phyloP scores from a whole-genome alignment of 176 grass and related monocot genomes.

The Elaeis guineensis region DNA sequence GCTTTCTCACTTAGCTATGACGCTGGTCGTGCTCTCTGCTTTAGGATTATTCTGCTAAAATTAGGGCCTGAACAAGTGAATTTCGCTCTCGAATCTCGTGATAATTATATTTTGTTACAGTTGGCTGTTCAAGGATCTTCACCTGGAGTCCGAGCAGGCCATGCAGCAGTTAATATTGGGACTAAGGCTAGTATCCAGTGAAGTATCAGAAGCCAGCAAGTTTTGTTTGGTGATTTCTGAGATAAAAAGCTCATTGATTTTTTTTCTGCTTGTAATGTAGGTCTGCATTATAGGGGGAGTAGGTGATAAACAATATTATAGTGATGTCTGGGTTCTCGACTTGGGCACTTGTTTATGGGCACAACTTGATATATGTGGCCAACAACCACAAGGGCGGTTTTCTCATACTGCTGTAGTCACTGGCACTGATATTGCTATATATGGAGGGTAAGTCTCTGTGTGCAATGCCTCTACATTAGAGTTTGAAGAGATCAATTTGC shows the following conservation, averaged over 20 bases:
- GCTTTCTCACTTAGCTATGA: too few species aligned
- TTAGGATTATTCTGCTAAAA: too few species aligned
- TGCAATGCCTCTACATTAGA: not conserved
- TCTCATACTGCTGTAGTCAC: slow-evolving; percentile 68
- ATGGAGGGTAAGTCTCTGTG: slow-evolving; percentile 66
- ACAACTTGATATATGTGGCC: slow-evolving; percentile 73
- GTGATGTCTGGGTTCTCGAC: slow-evolving; percentile 94
- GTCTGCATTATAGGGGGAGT: slow-evolving; percentile 91
- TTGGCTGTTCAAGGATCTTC: slow-evolving; percentile 63
- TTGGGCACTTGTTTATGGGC: slow-evolving; percentile 43
- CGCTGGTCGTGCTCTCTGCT: too few species aligned
- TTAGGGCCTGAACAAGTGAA: too few species aligned
- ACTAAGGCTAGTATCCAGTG: slow-evolving; percentile 46
- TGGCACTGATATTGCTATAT: slow-evolving; percentile 76
- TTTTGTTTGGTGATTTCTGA: not conserved
- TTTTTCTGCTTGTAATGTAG: slow-evolving; percentile 12
- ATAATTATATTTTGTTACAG: slow-evolving; percentile 28
- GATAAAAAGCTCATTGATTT: not conserved
- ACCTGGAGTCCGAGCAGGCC: slow-evolving; percentile 81
- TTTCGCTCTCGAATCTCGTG: not conserved
- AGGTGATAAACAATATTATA: slow-evolving; percentile 94
- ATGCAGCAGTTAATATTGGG: slow-evolving; percentile 69
- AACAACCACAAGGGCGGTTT: slow-evolving; percentile 85
- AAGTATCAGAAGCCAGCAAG: not conserved
- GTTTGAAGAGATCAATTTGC: too few species aligned